These are phyloP conservation scores for Carex cristatella DNA, from an alignment of 176 grass and related monocot species.

Conservation along the genomic window DNA sequence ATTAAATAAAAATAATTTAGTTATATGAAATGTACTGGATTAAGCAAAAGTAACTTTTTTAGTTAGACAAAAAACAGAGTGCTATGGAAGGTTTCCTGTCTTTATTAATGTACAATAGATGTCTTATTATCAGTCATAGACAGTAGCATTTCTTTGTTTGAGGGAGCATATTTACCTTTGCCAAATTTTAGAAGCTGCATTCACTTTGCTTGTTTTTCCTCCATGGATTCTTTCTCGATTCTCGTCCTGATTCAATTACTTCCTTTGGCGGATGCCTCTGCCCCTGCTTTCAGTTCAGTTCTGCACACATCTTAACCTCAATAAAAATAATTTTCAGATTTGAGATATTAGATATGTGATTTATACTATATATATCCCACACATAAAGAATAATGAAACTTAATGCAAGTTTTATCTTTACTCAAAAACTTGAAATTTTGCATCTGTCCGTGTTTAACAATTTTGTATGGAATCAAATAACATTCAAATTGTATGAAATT, in stretches of 20 bases:
- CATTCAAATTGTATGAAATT: not conserved
- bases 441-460: not conserved
- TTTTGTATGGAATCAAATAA: not conserved
- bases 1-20: not conserved
- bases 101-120: not conserved
- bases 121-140: not conserved
- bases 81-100: not conserved
- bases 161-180: not conserved
- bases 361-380: not conserved
- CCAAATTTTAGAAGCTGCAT: not conserved
- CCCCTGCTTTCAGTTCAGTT: not conserved
- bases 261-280: not conserved
- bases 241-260: not conserved
- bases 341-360: not conserved
- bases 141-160: not conserved
- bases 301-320: not conserved
- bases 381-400: not conserved
- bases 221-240: not conserved
- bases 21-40: not conserved
- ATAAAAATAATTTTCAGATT: not conserved
- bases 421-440: not conserved
- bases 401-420: not conserved
- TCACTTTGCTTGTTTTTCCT: not conserved
- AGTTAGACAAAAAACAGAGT: not conserved
- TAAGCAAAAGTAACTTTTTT: not conserved